phyloP scores from a whole-genome alignment of 352 stramenopile species.

The Thraustotheca clavata region DNA sequence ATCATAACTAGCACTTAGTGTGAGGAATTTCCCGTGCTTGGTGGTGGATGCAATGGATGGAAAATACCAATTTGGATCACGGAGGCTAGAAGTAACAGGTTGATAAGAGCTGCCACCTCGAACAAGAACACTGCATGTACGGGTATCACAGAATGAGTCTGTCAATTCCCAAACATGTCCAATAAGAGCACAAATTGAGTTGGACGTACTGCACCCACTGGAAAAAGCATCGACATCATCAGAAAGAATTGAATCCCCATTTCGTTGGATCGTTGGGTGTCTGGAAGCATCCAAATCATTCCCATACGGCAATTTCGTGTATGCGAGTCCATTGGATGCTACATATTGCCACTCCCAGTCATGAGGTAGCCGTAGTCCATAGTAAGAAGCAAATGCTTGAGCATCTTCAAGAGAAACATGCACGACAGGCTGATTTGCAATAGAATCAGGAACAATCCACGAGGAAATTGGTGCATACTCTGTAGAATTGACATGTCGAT shows the following conservation, averaged over 20 bases:
- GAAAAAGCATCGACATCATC: slow-evolving; percentile 44
- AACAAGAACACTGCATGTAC: slow-evolving; percentile 71
- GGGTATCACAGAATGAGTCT: slow-evolving; percentile 67
- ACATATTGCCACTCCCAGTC: slow-evolving; percentile 86
- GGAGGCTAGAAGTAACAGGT: slow-evolving; percentile 51
- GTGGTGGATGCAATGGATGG: slow-evolving; percentile 46
- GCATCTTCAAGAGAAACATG: slow-evolving; percentile 68
- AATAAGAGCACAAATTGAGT: slow-evolving; percentile 64
- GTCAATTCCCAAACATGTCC: slow-evolving; percentile 85
- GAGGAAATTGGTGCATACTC: slow-evolving; percentile 22
- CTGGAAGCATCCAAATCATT: slow-evolving; percentile 28
- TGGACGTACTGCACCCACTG: slow-evolving; percentile 33
- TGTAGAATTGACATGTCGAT: slow-evolving; percentile 25
- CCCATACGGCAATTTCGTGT: slow-evolving; percentile 56
- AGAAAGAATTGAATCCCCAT: slow-evolving; percentile 29
- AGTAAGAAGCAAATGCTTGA: slow-evolving; percentile 49
- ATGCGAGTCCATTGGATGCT: slow-evolving; percentile 47
- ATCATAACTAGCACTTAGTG: slow-evolving; percentile 64
- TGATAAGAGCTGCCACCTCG: slow-evolving; percentile 68
- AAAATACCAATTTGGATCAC: slow-evolving; percentile 83
- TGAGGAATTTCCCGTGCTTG: slow-evolving; percentile 71
- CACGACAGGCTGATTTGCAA: slow-evolving; percentile 61
- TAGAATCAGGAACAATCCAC: slow-evolving; percentile 39
- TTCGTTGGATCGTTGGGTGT: slow-evolving; percentile 22
- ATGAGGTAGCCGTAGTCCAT: slow-evolving; percentile 65